Base-by-base conservation (phyloP, 2,329 filamentous ascomycete species). In the Bipolaris bicolor region DNA sequence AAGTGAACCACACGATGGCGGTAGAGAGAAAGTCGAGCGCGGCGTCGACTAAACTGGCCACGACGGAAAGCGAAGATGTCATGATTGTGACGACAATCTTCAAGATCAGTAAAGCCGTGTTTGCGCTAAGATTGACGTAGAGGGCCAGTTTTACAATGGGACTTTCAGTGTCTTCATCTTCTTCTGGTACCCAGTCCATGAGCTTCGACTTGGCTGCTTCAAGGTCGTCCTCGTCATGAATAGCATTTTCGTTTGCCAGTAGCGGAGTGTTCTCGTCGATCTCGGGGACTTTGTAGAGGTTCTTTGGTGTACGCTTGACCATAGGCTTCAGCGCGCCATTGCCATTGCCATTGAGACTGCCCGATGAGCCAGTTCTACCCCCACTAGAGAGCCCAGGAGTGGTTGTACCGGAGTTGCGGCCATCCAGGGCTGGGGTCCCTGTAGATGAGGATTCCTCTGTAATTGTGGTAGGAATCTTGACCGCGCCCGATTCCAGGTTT, bases 131-230 rank as follows among this genome's bases (percentile, higher is more conserved):
- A 72, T 96, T 97, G 75, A 96, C 79, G 75, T 92, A 94, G 68
- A 98, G 95, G 40, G 94, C 93, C 18, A 95, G 71, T n/a, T 88
- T 89, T 47, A 97, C 92, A 47, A 96, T 86, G 15, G 84, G 86
- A 57, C 89, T 88, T 46, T 87, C 83, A 61, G 88, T 91, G 69
- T 92, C 89, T 2, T 92, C 84, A 55, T 88, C 89, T 62, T 92
- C 90, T 56, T 86, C 83, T 0, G 78, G 77, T 41, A 90, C 88
- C 53, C 90, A 84, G 75, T 87, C 88, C 7, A 89, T 89, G 40
- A 92, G 85, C 55, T 88, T 82, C 2, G 65, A 65, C 20, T 67
- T 66, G 10, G 83, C 83, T 52, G 72, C 65, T 52, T 79, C 78
- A 7, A 77, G 73, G 13, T 80, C 78, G 0, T 49, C 50, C 20